These are phyloP conservation scores for Russula olivacea DNA, from an alignment of 768 basidiomycete species.

Conservation along the genomic window DNA sequence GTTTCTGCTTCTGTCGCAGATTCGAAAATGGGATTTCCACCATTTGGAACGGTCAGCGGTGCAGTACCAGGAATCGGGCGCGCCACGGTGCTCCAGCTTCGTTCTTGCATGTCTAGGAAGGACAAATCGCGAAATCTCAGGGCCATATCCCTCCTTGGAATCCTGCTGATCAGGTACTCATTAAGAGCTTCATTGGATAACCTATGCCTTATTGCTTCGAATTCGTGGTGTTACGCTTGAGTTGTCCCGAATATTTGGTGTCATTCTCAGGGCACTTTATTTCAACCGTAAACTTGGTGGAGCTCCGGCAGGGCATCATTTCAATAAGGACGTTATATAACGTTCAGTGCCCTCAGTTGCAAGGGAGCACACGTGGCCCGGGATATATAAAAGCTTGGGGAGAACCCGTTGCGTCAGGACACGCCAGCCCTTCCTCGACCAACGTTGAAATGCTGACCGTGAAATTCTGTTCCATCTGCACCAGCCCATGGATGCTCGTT, in stretches of 20 bases:
- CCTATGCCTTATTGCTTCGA: not conserved
- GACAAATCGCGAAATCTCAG: not conserved
- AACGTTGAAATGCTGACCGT: not conserved
- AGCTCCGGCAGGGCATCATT: not conserved
- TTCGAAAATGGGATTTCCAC: too few relatives aligned
- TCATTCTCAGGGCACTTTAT: not conserved
- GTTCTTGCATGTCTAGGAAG: not conserved
- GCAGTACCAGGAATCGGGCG: too few relatives aligned
- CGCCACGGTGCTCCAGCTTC: not conserved
- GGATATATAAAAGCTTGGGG: constrained; percentile 9
- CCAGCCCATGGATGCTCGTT: not conserved
- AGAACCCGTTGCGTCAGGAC: not conserved
- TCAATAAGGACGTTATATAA: not conserved
- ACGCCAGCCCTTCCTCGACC: not conserved
- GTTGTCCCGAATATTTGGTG: not conserved
- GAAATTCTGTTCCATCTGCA: not conserved
- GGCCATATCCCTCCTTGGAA: not conserved
- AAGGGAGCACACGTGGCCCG: too few relatives aligned
- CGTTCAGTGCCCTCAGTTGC: not conserved
- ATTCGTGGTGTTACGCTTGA: not conserved
- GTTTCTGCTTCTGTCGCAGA: not conserved
- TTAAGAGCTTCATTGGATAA: not conserved
- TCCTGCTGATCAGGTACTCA: not conserved
- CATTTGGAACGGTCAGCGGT: not conserved
- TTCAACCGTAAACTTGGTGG: not conserved